Evolutionary conservation across 306 rosid genomes (phyloP), one percentile per base, ranked within the genome.

Genomic region (Gleditsia sinensis): DNA sequence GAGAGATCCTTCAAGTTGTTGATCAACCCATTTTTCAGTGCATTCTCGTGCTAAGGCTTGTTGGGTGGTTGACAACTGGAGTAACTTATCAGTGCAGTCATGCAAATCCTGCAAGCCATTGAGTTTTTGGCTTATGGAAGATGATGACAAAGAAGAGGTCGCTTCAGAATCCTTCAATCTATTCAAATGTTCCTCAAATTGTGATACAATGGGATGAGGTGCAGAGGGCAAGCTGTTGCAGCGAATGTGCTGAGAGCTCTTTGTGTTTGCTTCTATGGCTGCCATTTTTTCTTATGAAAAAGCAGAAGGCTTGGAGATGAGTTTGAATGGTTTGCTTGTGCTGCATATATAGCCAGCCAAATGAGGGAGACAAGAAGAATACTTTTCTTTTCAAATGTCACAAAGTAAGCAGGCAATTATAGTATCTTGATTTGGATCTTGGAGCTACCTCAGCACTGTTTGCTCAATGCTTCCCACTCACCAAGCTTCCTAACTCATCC

Each of bases 91-190:
- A 32, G 5, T 53, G 48, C 25, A 14, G 1, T 60, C 61, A n/a
- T 60, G 58, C 67, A 75, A 69, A 53, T 61, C 76, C 37, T 60
- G 54, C 39, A 75, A 59, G 51, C 48, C 67, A 46, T 39, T 14
- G 11, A 78, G 55, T 39, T 67, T 72, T 6, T 53, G 40, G 53
- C 67, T 48, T 34, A 54, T 45, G 9, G 78, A 71, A 42, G 73
- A 37, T 36, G 78, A 54, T 51, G 74, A 66, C 42, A 40, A 25
- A 49, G 59, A 78, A 24, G 78, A 5, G 5, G 69, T 60, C 37
- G 75, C 74, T 74, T 80, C 79, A 25, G 66, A 37, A 58, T 28
- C 36, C 43, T 60, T 73, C 39, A 73, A 67, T 49, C 50, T 73
- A 27, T 21, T 0, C 69, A 73, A 48, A 36, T 57, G 79, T 24